Evolutionary conservation across 164 flowering plant genomes (phyloP).

Genomic region (Dillenia turbinata): DNA sequence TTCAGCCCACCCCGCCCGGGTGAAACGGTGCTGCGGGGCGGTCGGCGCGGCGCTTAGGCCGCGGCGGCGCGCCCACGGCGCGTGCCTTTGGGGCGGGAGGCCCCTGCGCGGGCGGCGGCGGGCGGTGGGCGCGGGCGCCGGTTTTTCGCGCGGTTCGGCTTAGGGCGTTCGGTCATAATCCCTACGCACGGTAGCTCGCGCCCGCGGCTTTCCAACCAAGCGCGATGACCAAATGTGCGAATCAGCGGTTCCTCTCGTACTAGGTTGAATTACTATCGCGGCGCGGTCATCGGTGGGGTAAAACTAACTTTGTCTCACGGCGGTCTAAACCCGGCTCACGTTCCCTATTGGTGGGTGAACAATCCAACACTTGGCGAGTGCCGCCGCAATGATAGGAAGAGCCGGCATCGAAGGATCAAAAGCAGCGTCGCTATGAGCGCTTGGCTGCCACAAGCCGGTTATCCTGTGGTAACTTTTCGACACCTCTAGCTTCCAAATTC

Average conservation of each 20-base stretch:
- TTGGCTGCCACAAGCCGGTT: slow-evolving; percentile 1
- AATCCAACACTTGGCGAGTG: too few species aligned
- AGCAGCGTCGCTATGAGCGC: not conserved
- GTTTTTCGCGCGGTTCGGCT: slow-evolving; percentile 16
- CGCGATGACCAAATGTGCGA: too few species aligned
- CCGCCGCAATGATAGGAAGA: too few species aligned
- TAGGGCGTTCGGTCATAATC: slow-evolving; percentile 20
- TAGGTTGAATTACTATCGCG: too few species aligned
- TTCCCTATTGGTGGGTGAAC: too few species aligned
- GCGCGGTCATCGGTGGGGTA: too few species aligned
- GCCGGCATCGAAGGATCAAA: too few species aligned
- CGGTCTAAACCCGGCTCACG: too few species aligned
- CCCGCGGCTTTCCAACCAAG: slow-evolving; percentile 4
- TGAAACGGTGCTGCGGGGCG: too few species aligned
- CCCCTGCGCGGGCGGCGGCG: slow-evolving; percentile 12
- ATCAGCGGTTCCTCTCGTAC: too few species aligned
- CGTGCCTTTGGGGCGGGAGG: slow-evolving; percentile 5
- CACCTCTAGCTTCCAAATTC: not conserved
- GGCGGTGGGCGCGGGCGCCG: slow-evolving; percentile 10
- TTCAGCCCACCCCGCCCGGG: not conserved
- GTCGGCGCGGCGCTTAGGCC: not conserved
- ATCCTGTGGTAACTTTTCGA: slow-evolving; percentile 3
- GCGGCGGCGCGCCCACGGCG: not conserved
- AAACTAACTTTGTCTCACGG: too few species aligned
- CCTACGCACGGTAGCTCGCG: slow-evolving; percentile 5